Evolutionary conservation across 345 rosid genomes (phyloP).

Genomic region (Raphanus raphanistrum): DNA sequence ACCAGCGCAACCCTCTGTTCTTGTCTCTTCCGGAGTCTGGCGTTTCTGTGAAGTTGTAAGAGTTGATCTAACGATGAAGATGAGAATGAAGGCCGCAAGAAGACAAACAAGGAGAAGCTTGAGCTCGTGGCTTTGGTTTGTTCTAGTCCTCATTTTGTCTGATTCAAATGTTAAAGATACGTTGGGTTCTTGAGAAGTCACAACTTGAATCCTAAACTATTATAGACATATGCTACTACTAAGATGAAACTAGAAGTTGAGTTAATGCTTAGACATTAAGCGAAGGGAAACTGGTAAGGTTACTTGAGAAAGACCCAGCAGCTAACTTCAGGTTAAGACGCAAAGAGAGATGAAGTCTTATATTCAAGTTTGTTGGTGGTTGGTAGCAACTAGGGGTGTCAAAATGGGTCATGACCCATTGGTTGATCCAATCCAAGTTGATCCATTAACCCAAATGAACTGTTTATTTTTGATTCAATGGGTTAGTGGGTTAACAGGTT

Average conservation of each 20-base stretch:
- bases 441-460: too few species aligned
- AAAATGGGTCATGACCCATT: too few species aligned
- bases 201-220: background rate
- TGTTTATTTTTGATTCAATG: too few species aligned
- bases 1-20: background rate
- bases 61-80: background rate
- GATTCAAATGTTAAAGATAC: background rate
- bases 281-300: constrained; percentile 19
- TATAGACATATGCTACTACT: constrained; percentile 1
- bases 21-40: background rate
- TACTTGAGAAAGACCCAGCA: constrained; percentile 28
- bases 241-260: constrained; percentile 9
- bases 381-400: constrained; percentile 18
- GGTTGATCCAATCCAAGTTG: too few species aligned
- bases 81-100: background rate
- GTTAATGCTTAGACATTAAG: constrained; percentile 29
- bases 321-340: constrained; percentile 22
- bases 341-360: constrained; percentile 22
- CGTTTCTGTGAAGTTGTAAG: background rate
- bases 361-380: constrained; percentile 31
- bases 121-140: constrained; percentile 37
- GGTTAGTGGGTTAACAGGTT: too few species aligned
- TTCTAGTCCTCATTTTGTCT: constrained; percentile 71
- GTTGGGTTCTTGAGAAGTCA: background rate
- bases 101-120: background rate